A percentile compares a stretch with the other conserved stretches of the same genome.
Evolutionary conservation across 495 filamentous ascomycete species (phyloP).

Genomic region (Amphirosellinia nigrospora): DNA sequence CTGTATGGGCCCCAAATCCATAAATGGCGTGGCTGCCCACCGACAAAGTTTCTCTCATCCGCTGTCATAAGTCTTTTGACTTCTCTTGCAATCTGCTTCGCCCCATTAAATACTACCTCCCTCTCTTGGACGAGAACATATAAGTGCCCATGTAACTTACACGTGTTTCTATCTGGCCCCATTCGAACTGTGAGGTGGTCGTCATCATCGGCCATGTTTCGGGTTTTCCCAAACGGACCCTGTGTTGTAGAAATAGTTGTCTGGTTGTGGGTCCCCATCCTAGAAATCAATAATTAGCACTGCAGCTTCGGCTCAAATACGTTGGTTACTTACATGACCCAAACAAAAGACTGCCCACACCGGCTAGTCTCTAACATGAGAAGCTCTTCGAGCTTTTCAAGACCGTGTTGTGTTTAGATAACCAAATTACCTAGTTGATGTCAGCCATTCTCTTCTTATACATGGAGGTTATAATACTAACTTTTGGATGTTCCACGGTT

Average conservation of each 20-base stretch:
- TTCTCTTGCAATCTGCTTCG: not conserved
- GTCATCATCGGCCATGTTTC: slow-evolving; percentile 10
- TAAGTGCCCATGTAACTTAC: slow-evolving; percentile 7
- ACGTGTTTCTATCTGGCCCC: not conserved
- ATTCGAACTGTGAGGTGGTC: slow-evolving; percentile 7
- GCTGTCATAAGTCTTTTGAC: slow-evolving; percentile 2
- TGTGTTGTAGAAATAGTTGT: not conserved
- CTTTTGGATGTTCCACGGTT: slow-evolving; percentile 6
- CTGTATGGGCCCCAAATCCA: slow-evolving; percentile 12
- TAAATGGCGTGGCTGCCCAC: not conserved
- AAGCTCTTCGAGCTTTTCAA: not conserved
- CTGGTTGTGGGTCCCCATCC: not conserved
- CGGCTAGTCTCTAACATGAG: not conserved
- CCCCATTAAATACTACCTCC: not conserved
- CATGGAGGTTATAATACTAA: not conserved
- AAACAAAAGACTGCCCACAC: not conserved
- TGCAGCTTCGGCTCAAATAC: not conserved
- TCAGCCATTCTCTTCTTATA: not conserved
- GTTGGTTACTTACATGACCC: slow-evolving; percentile 9
- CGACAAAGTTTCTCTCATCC: slow-evolving; percentile 3
- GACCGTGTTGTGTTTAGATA: not conserved
- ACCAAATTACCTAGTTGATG: slow-evolving; percentile 7
- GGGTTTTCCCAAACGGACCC: not conserved
- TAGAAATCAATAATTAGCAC: not conserved
- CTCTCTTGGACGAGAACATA: not conserved